These are phyloP conservation scores for Sarocladiaceae sp. DNA, from an alignment of 2,329 filamentous ascomycete species.

Conservation along the genomic window DNA sequence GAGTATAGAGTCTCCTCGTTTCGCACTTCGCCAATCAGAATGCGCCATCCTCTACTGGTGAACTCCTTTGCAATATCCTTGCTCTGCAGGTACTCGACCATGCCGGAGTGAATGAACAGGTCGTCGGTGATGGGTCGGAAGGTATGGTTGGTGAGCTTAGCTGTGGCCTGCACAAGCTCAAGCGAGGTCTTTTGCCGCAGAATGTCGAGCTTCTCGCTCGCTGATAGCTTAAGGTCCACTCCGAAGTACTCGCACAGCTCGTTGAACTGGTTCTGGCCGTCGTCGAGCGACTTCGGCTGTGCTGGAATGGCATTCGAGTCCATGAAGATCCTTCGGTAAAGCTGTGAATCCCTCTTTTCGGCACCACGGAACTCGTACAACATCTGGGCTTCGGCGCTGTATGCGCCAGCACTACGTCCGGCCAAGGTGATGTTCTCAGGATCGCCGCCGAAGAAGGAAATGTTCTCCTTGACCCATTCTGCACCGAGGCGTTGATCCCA, in stretches of 20 bases:
- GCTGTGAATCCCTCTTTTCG: slow-evolving; percentile 9
- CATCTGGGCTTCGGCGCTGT: slow-evolving; percentile 36
- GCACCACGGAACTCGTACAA: slow-evolving; percentile 28
- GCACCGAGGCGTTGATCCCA: slow-evolving; percentile 46
- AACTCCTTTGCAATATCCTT: slow-evolving; percentile 33
- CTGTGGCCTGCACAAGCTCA: slow-evolving; percentile 29
- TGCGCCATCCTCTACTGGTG: slow-evolving; percentile 24
- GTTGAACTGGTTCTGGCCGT: slow-evolving; percentile 36
- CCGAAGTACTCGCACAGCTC: slow-evolving; percentile 33
- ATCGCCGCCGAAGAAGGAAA: slow-evolving; percentile 41
- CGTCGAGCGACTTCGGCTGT: slow-evolving; percentile 33
- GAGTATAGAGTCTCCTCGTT: slow-evolving; percentile 41
- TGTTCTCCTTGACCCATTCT: slow-evolving; percentile 46
- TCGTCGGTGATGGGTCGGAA: slow-evolving; percentile 41
- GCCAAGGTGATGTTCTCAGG: slow-evolving; percentile 38
- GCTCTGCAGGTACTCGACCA: slow-evolving; percentile 32
- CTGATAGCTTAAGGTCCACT: slow-evolving; percentile 18
- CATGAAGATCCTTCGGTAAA: slow-evolving; percentile 35
- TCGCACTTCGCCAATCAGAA: slow-evolving; percentile 38
- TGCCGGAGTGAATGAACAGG: slow-evolving; percentile 31
- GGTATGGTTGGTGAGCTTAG: slow-evolving; percentile 37
- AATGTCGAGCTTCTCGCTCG: slow-evolving; percentile 24
- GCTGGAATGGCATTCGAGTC: slow-evolving; percentile 41
- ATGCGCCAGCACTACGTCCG: slow-evolving; percentile 39
- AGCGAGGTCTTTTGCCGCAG: slow-evolving; percentile 26